Evolutionary conservation across 306 rosid genomes (phyloP).

Genomic region (Cyclanthera cordifolia): DNA sequence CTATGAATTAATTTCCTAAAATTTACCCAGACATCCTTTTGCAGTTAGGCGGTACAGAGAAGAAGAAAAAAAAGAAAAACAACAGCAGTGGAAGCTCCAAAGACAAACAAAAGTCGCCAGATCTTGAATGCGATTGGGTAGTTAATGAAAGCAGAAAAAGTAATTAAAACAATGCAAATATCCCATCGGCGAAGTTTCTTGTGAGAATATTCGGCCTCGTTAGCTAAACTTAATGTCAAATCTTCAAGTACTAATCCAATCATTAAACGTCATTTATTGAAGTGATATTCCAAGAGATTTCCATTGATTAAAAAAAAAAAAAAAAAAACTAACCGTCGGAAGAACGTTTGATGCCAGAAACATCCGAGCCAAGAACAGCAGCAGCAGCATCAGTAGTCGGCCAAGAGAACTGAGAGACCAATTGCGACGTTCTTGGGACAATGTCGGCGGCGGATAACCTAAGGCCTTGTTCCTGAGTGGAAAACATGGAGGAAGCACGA

Average conservation of each 20-base stretch:
- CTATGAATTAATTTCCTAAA: no score
- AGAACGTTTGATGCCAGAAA: slow-evolving; percentile 50
- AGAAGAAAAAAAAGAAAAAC: no score
- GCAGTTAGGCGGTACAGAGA: no score
- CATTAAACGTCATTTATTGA: background rate
- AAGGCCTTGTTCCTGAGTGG: slow-evolving; percentile 12
- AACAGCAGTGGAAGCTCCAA: no score
- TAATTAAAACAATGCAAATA: background rate
- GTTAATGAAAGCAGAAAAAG: background rate
- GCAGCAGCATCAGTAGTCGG: slow-evolving; percentile 24
- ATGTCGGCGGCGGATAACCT: slow-evolving; percentile 24
- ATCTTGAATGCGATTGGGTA: background rate
- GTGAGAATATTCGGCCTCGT: background rate
- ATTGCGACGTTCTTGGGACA: slow-evolving; percentile 31
- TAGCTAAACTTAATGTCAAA: background rate
- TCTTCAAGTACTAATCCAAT: background rate
- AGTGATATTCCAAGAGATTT: background rate
- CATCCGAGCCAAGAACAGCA: slow-evolving; percentile 28
- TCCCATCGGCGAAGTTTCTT: background rate
- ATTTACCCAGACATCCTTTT: no score
- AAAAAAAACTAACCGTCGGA: slow-evolving; percentile 41
- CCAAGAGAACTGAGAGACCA: slow-evolving; percentile 47
- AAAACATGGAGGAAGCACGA: slow-evolving; percentile 6
- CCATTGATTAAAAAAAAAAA: background rate
- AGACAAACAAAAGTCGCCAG: background rate